phyloP scores from a whole-genome alignment of 208 protist species.

The Leishmania guyanensis region DNA sequence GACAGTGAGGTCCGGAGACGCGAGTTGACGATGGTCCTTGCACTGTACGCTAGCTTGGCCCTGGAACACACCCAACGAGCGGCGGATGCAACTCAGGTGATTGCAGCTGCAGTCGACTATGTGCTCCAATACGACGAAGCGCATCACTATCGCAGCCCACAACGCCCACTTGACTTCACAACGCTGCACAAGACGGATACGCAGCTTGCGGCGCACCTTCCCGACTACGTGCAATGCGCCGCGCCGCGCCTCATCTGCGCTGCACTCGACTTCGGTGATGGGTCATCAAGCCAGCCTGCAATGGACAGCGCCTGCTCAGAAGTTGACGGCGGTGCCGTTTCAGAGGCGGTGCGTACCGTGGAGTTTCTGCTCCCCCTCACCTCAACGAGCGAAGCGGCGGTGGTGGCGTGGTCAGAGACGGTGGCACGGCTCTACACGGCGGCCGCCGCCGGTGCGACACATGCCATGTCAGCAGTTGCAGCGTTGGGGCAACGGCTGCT shows the following conservation, averaged over 20 bases:
- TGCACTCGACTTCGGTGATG: conserved; percentile 1
- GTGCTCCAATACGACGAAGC: conserved; percentile 22
- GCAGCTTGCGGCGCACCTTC: conserved; percentile 12
- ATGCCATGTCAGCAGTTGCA: conserved; percentile 1
- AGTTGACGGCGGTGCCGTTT: background rate
- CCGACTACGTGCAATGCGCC: conserved; percentile 27
- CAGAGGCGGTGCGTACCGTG: conserved; percentile 6
- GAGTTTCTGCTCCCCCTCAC: conserved; percentile 22
- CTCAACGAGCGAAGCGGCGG: conserved; percentile 4
- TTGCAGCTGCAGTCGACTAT: conserved; percentile 12
- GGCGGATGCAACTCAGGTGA: conserved; percentile 1
- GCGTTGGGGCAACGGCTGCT: conserved; percentile 1
- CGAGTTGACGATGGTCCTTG: conserved; percentile 12
- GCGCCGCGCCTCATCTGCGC: conserved; percentile 16
- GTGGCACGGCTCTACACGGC: conserved; percentile 9
- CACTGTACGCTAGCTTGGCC: conserved; percentile 16
- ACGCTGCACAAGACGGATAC: conserved; percentile 16
- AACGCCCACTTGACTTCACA: background rate
- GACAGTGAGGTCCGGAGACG: conserved; percentile 13
- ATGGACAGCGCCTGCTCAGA: too few species aligned
- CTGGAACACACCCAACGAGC: background rate
- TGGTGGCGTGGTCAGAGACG: conserved; percentile 11
- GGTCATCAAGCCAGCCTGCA: background rate
- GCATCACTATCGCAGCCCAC: conserved; percentile 10
- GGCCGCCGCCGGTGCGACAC: background rate